Conservation (phyloP, 495 filamentous ascomycete genomes). For the Aspergillus bertholletiae region DNA sequence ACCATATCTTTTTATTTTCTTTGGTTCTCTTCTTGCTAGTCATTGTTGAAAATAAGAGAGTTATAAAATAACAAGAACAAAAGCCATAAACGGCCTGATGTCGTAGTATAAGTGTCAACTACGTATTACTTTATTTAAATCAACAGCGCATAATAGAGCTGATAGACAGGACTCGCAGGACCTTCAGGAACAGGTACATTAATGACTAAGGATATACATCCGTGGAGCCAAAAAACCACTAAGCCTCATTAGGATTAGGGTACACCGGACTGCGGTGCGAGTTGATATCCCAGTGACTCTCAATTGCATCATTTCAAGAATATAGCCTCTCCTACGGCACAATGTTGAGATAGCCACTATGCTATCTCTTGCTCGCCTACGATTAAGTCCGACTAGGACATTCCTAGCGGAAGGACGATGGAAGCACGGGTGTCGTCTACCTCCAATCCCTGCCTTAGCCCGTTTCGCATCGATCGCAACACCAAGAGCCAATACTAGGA, state of each 20-base stretch:
- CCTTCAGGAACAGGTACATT: too few relatives aligned
- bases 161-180: too few relatives aligned
- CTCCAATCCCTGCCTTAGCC: slow-evolving; percentile 14
- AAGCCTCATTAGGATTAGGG: slow-evolving; percentile 23
- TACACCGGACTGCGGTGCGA: not conserved
- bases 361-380: slow-evolving; percentile 27
- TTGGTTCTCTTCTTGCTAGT: too few relatives aligned
- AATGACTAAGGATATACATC: too few relatives aligned
- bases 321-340: not conserved
- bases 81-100: too few relatives aligned
- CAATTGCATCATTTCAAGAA: not conserved
- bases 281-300: not conserved
- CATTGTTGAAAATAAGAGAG: too few relatives aligned
- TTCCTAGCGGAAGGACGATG: slow-evolving; percentile 19
- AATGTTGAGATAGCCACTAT: slow-evolving; percentile 21
- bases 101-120: too few relatives aligned
- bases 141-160: too few relatives aligned
- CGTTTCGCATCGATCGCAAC: slow-evolving; percentile 22
- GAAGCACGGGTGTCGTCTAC: slow-evolving; percentile 15
- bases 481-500: slow-evolving; percentile 10
- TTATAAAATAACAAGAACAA: too few relatives aligned
- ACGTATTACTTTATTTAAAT: too few relatives aligned
- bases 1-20: too few relatives aligned
- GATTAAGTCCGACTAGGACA: slow-evolving; percentile 22
- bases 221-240: slow-evolving; percentile 17